Percentiles rank a stretch among this genome's conserved stretches.
phyloP scores from a whole-genome alignment of 1,284 basidiomycete genomes.

The Cutaneotrichosporon cavernicola region DNA sequence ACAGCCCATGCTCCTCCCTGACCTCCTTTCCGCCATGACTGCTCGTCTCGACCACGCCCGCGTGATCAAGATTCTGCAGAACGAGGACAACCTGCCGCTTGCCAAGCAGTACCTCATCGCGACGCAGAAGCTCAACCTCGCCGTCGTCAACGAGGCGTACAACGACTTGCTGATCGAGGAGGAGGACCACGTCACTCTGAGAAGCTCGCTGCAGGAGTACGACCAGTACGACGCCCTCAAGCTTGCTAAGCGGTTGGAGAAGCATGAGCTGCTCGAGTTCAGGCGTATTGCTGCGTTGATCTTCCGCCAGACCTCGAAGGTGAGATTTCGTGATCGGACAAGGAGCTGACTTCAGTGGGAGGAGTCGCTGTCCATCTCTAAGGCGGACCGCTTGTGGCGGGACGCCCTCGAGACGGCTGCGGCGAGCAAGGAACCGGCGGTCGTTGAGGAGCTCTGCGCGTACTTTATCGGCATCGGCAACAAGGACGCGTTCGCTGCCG shows the following conservation, averaged over 20 bases:
- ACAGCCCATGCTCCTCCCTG: constrained; percentile 88
- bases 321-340: not conserved
- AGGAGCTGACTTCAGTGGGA: constrained; percentile 62
- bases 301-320: constrained; percentile 67
- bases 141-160: constrained; percentile 96
- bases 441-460: constrained; percentile 87
- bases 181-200: constrained; percentile 94
- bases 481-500: constrained; percentile 93
- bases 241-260: constrained; percentile 82
- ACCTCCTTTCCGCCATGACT: constrained; percentile 86
- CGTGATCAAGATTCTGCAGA: constrained; percentile 88
- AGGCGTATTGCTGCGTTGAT: constrained; percentile 88
- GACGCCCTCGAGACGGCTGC: constrained; percentile 92
- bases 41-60: constrained; percentile 91
- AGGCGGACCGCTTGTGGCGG: constrained; percentile 93
- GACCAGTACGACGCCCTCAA: constrained; percentile 95
- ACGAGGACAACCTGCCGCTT: constrained; percentile 83
- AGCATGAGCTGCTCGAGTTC: constrained; percentile 93
- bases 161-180: constrained; percentile 97
- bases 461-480: constrained; percentile 98
- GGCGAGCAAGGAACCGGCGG: constrained; percentile 71
- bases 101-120: constrained; percentile 95
- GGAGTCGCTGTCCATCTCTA: constrained; percentile 89
- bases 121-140: constrained; percentile 94
- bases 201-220: constrained; percentile 94